phyloP scores from a whole-genome alignment of 2,329 filamentous ascomycete species.

The Peltaster fructicola region DNA sequence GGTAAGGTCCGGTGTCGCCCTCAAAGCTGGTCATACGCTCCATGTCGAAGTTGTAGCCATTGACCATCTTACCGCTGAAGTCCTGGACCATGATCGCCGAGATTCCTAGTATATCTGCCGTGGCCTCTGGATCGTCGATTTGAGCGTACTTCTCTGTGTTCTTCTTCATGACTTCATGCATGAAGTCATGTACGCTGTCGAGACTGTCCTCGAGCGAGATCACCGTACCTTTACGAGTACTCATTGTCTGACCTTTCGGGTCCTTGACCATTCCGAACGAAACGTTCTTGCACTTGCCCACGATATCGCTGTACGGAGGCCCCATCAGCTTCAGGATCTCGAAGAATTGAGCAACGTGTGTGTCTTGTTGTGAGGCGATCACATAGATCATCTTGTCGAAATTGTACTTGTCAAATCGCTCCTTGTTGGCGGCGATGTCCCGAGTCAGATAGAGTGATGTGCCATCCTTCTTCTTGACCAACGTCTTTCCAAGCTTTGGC shows the following conservation, averaged over 20 bases:
- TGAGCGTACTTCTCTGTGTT: constrained; percentile 83
- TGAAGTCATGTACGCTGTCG: constrained; percentile 59
- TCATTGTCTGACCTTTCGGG: constrained; percentile 37
- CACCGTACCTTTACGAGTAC: constrained; percentile 39
- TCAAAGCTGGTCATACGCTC: constrained; percentile 70
- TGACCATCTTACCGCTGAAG: constrained; percentile 82
- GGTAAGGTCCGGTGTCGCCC: constrained; percentile 68
- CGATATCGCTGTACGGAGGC: constrained; percentile 35
- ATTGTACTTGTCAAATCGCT: constrained; percentile 43
- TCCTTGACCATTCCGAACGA: constrained; percentile 46
- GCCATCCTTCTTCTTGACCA: constrained; percentile 49
- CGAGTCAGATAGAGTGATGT: constrained; percentile 52
- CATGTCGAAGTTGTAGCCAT: constrained; percentile 59
- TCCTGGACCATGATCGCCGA: constrained; percentile 96
- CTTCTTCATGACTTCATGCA: constrained; percentile 93
- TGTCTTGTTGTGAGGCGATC: constrained; percentile 45
- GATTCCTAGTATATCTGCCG: constrained; percentile 80
- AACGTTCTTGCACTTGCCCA: constrained; percentile 42
- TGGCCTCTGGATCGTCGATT: constrained; percentile 63
- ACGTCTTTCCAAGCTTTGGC: constrained; percentile 50
- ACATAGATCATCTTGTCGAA: constrained; percentile 56
- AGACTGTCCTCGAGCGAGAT: constrained; percentile 33
- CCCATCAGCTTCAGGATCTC: constrained; percentile 47
- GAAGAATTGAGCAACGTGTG: constrained; percentile 47
- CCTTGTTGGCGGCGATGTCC: constrained; percentile 48